A percentile compares a stretch with the other conserved stretches of the same genome.
phyloP scores from a whole-genome alignment of 1,284 basidiomycete species.

The Apiotrichum siamense region DNA sequence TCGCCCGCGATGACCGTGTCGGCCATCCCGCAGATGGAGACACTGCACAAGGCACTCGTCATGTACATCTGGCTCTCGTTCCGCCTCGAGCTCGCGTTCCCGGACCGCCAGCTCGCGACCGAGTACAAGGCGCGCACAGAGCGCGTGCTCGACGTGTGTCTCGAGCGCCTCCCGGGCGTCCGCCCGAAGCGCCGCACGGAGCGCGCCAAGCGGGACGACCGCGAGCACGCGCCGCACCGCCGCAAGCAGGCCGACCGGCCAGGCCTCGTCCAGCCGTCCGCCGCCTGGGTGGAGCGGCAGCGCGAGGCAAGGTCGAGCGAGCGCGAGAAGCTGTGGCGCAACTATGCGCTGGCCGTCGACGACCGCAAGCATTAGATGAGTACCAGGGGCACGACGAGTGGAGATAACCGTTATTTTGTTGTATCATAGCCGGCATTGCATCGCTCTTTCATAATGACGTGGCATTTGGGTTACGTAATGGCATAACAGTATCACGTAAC shows the following conservation, averaged over 20 bases:
- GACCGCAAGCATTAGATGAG: neutral
- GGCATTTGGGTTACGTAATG: no score
- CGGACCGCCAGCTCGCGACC: slow-evolving; percentile 54
- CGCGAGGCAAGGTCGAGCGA: neutral
- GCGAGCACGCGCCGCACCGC: slow-evolving; percentile 3
- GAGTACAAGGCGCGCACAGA: slow-evolving; percentile 64
- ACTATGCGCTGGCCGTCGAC: neutral
- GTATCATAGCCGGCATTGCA: no score
- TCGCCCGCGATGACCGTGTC: slow-evolving; percentile 32
- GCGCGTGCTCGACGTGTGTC: slow-evolving; percentile 56
- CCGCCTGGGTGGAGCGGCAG: slow-evolving; percentile 4
- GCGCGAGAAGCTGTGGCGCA: neutral
- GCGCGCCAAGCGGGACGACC: slow-evolving; percentile 3
- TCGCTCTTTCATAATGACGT: no score
- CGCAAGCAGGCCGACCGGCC: slow-evolving; percentile 8
- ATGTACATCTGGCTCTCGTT: slow-evolving; percentile 82
- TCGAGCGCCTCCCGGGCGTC: slow-evolving; percentile 41
- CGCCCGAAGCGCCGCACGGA: slow-evolving; percentile 21
- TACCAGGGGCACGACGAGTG: no score
- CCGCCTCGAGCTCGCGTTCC: slow-evolving; percentile 69
- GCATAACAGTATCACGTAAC: no score
- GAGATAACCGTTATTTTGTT: no score
- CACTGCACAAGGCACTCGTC: slow-evolving; percentile 71
- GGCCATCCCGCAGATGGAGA: slow-evolving; percentile 58
- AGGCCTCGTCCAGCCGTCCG: slow-evolving; percentile 8